Base-by-base conservation (phyloP, 208 protist genomes). In the Trypanosoma theileri region DNA sequence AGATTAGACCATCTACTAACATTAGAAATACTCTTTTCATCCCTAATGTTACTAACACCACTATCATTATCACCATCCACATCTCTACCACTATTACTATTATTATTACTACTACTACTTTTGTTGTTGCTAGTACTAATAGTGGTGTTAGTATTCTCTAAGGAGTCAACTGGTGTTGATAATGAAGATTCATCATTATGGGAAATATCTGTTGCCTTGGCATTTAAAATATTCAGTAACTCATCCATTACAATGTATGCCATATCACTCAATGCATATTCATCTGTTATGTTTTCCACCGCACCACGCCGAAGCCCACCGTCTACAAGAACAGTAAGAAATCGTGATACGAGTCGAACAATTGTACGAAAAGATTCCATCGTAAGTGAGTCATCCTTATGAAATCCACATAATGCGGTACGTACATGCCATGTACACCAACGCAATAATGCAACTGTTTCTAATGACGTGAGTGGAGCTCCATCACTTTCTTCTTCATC, bases 401-500 rank as follows among this genome's bases (percentile, higher is more conserved):
- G 55, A 44, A 64, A 7, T 35, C 66, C 55, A 31, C 50, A 59
- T 45, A 74, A 21, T 19, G 70, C 60, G 3, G 63, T 55, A 28
- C 24, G 31, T 21, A 80, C 41, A 35, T 69, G 58, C 31, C 40
- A 62, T 7, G 58, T 54, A 60, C 74, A 79, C 81, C 81, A 86
- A 44, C 8, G 45, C 40, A 83, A 41, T 56, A 86, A 40, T 53
- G 71, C n/a, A 14, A 79, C 66, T 45, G 51, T 50, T 66, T 86
- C 81, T 14, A 44, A 19, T n/a, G 52, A 48, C 14, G 68, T 76
- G 42, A 86, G 59, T 54, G 61, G 59, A 16, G 46, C 66, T 1
- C 21, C 50, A 41, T 65, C 55, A 35, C 35, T 52, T 3, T n/a
- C 54, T 21, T 28, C 62, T 24, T 45, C 46, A 16, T 14, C 48